Base-by-base conservation (phyloP, 73 alveolate genomes). In the Symbiodinium pilosum region DNA sequence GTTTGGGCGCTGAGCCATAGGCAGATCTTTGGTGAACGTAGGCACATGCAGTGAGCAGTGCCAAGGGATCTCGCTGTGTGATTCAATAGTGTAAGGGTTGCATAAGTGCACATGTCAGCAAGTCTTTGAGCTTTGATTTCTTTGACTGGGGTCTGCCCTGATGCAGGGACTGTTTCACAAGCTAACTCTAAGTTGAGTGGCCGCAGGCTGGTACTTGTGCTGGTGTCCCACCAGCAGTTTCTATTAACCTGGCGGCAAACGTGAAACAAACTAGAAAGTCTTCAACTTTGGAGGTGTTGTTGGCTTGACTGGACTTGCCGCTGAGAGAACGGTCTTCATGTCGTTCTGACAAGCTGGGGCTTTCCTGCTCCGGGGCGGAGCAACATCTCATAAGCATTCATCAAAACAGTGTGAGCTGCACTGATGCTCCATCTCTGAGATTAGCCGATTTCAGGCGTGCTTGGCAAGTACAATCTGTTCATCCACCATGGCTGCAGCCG, bases 181-280 rank as follows among this genome's bases (percentile, higher is more conserved):
- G 86, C 39, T 77, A 44, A 77, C 43, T 77, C 47, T 21, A 11
- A 68, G 26, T 12, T 34, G 87, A 77, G 87, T 77, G 43, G 52
- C 43, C 51, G 26, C 26, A 34, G 87, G 51, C 43, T 34, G 54
- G 39, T 4, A 68, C 39, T 21, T 11, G 12, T 28, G 34, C 83
- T 28, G n/a, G 75, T 14, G 24, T 54, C 24, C n/a, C 83, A 21
- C 34, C 83, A 68, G 32, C 39, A 14, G 83, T 68, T 34, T 68
- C 83, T n/a, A 47, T 47, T 6, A 68, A 68, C 83, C 83, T 34
- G 83, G 83, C n/a, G n/a, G n/a, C n/a, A n/a, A n/a, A n/a, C n/a
- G n/a, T n/a, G n/a, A n/a, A n/a, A n/a, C n/a, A n/a, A n/a, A n/a
- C n/a, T n/a, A n/a, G n/a, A n/a, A n/a, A n/a, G n/a, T n/a, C n/a